Base-by-base conservation (phyloP, 2,329 filamentous ascomycete genomes). In the Fusarium dimerum region DNA sequence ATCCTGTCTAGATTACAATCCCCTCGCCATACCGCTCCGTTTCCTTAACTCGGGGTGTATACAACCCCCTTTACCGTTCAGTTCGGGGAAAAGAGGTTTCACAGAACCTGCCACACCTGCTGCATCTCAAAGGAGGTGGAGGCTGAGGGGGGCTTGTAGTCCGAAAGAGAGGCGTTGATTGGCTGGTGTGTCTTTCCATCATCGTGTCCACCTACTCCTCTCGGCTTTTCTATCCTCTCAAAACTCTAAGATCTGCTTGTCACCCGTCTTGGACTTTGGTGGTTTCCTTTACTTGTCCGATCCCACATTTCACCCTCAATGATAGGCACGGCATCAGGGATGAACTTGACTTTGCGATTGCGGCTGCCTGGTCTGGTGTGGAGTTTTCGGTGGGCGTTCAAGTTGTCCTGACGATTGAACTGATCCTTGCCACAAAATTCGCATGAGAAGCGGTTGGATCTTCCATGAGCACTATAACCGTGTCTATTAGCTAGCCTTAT, bases 341-440 rank as follows among this genome's bases (percentile, higher is more conserved):
- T 74, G 52, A 70, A 74, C 57, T 73, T 70, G 34, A 74, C 71
- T 6, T 71, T 71, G 29, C 71, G 68, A 47, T 73, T 74, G 44
- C 70, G 66, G 63, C 61, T 70, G 59, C 73, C 74, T 49, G 72
- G 70, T 7, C 71, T 60, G 17, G 71, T 70, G 43, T 74, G 72
- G 9, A 74, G 61, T 65, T 73, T 74, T 62, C 72, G 71, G 60
- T 75, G 72, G 54, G 73, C 73, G 63, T 74, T 73, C 34, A 74
- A 70, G 59, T 75, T 74, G 55, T 75, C 72, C 51, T 71, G 70
- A 40, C 72, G 64, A 62, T 74, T 74, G 63, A 73, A 73, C 47
- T 74, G 71, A 41, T 73, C 68, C 56, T 74, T 74, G 40, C 68
- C 67, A 45, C 76, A 78, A 59, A 73, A 77, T 47, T 73, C 67